Evolutionary conservation across 306 rosid species (phyloP).

Genomic region (Quercus aquifolioides): DNA sequence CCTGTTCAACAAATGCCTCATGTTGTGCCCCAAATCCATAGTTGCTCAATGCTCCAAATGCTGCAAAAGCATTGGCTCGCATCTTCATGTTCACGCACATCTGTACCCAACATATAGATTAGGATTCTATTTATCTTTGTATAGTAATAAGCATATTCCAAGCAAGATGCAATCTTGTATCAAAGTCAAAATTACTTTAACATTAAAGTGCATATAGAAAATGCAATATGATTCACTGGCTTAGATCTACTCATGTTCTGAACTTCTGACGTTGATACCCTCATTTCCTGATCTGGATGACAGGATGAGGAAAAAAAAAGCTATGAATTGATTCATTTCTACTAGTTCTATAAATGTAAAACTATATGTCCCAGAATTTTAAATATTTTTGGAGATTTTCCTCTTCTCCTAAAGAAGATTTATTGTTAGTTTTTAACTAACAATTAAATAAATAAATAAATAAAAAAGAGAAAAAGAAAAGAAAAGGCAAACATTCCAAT

Average conservation of each 20-base stretch:
- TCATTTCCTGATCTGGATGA: not conserved
- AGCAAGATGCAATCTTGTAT: not conserved
- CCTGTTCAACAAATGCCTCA: constrained; percentile 95
- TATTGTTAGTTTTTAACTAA: not conserved
- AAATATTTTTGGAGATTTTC: not conserved
- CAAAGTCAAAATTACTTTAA: not conserved
- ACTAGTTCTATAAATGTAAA: not conserved
- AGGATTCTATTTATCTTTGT: not conserved
- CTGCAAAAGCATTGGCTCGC: constrained; percentile 91
- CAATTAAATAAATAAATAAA: not conserved
- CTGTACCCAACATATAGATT: constrained; percentile 34
- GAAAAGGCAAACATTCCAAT: not conserved
- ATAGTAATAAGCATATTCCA: constrained; percentile 3
- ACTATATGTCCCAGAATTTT: not conserved
- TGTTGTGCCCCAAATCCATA: constrained; percentile 63
- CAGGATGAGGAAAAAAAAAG: not conserved
- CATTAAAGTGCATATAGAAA: not conserved
- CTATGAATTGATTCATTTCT: not conserved
- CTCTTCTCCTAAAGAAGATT: not conserved
- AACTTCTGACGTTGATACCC: not conserved
- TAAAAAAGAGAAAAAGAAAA: no score
- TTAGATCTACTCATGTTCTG: no score
- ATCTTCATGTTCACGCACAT: constrained; percentile 62
- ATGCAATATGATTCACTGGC: not conserved
- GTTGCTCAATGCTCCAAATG: constrained; percentile 80